Conservation (phyloP, 345 rosid genomes). For the Syzygium aqueum region DNA sequence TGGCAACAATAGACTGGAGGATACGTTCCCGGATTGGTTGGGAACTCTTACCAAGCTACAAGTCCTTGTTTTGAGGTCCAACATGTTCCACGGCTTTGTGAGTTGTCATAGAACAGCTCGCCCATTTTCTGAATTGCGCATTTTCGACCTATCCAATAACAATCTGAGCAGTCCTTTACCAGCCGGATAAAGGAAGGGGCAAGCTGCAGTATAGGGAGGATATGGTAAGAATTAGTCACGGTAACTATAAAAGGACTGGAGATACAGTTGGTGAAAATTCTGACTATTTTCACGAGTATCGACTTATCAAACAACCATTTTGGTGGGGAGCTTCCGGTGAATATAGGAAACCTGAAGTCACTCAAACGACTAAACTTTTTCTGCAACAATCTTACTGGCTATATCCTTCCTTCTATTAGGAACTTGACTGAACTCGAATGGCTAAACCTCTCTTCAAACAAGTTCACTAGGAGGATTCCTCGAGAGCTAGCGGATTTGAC, state of each 20-base stretch:
- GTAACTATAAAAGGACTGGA: neutral
- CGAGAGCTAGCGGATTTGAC: neutral
- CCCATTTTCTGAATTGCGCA: neutral
- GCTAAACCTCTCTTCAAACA: neutral
- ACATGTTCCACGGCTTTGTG: neutral
- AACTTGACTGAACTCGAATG: neutral
- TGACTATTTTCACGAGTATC: neutral
- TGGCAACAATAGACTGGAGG: no score
- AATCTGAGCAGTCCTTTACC: neutral
- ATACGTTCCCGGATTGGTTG: no score
- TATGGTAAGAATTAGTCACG: neutral
- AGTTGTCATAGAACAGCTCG: neutral
- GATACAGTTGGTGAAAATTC: neutral
- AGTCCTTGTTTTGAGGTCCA: no score
- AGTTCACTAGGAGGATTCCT: neutral
- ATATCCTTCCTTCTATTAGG: rapidly evolving
- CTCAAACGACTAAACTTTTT: neutral
- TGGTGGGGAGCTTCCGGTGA: rapidly evolving
- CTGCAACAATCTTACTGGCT: neutral
- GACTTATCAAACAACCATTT: neutral
- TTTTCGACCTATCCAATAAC: neutral
- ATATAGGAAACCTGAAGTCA: neutral
- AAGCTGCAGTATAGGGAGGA: neutral
- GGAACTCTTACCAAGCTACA: no score
- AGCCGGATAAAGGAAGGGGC: rapidly evolving